Evolutionary conservation across 2,329 filamentous ascomycete genomes (phyloP), one percentile per base, ranked within the genome.

Genomic region (Alternaria gansuensis): DNA sequence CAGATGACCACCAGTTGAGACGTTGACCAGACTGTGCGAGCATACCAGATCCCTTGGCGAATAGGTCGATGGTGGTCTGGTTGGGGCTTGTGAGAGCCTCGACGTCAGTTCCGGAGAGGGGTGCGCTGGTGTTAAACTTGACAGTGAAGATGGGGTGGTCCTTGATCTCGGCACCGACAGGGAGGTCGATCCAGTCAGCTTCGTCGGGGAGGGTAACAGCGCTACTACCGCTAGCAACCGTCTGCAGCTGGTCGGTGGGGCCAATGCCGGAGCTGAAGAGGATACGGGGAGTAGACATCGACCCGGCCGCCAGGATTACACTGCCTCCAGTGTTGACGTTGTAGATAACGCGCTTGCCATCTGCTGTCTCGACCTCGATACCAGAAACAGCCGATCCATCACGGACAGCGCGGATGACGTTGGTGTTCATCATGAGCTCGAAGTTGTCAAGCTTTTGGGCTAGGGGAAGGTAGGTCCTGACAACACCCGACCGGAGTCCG

Each of bases 241-340:
- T 79, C 60, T 79, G 69, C 23, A 83, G 77, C 63, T 82, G 79
- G 45, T 79, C 76, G n/a, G 73, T 69, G 8, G 87, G 87, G 2
- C 88, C 90, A 63, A 90, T 91, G 63, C 89, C 87, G 77, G 85
- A 88, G 70, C 88, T 83, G 75, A 90, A 82, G 1, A 92, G 81
- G 50, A 92, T 81, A 72, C 89, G 89, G 17, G 88, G 83, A 3
- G 87, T 88, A 13, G 87, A 88, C 67, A 91, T 89, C 0, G 88
- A 79, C 33, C 89, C 89, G 0, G 89, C 85, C 11, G 89, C 83
- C 26, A 91, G 79, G 59, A 92, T 82, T 14, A 91, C 88, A 29
- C 86, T 84, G 7, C 89, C 89, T 37, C 77, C 74, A 3, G 80
- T 69, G 9, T 87, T 87, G 55, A 90, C 75, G 21, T 86, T 86